phyloP scores from a whole-genome alignment of 805 yeast species.

The Candida pini region DNA sequence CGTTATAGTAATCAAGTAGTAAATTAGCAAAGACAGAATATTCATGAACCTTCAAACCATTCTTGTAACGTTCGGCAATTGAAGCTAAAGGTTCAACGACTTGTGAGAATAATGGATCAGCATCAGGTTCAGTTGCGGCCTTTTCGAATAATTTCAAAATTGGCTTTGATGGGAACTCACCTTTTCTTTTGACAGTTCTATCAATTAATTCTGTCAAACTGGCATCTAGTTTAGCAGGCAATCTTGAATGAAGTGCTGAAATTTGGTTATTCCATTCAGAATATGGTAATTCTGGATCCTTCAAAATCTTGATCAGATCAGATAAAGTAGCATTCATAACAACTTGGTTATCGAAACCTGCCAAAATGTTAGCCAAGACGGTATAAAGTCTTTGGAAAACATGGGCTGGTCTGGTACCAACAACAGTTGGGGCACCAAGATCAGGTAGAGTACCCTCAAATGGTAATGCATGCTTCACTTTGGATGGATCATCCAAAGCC shows the following conservation, averaged over 20 bases:
- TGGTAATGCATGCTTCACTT: constrained; percentile 94
- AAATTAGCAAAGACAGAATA: constrained; percentile 65
- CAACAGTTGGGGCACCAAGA: constrained; percentile 74
- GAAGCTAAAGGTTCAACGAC: constrained; percentile 69
- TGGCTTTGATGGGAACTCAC: constrained; percentile 92
- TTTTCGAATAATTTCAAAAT: constrained; percentile 66
- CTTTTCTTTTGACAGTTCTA: constrained; percentile 57
- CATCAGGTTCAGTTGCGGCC: constrained; percentile 40
- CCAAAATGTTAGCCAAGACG: constrained; percentile 71
- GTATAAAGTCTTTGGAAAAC: constrained; percentile 53
- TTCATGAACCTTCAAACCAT: constrained; percentile 83
- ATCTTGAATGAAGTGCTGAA: constrained; percentile 88
- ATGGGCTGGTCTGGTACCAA: constrained; percentile 82
- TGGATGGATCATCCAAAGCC: constrained; percentile 92
- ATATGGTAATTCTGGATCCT: constrained; percentile 80
- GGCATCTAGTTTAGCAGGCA: constrained; percentile 73
- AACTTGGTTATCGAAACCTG: constrained; percentile 94
- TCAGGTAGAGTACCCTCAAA: constrained; percentile 92
- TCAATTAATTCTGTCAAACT: constrained; percentile 60
- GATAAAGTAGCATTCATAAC: constrained; percentile 81
- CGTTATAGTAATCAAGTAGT: constrained; percentile 65
- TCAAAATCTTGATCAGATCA: constrained; percentile 64
- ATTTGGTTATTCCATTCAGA: constrained; percentile 85
- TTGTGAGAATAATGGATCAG: constrained; percentile 46
- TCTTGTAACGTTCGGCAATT: constrained; percentile 62